These are phyloP conservation scores for Ceratonia siliqua DNA, from an alignment of 306 rosid species.

Conservation along the genomic window DNA sequence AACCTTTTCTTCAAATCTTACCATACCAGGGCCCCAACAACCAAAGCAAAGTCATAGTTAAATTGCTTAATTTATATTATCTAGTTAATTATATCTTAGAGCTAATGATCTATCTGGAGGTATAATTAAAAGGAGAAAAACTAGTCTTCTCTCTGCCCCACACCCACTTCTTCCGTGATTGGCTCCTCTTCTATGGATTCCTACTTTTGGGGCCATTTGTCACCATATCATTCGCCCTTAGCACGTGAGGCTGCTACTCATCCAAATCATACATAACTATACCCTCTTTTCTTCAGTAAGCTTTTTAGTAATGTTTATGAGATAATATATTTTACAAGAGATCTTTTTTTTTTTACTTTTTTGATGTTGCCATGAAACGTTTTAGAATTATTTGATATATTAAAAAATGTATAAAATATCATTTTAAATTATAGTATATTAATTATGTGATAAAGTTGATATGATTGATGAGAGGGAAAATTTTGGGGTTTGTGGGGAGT, in stretches of 20 bases:
- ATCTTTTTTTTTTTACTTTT: too few relatives aligned
- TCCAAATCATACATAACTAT: slow-evolving; percentile 22
- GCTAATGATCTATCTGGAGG: slow-evolving; percentile 35
- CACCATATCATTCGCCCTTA: slow-evolving; percentile 31
- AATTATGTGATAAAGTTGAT: too few relatives aligned
- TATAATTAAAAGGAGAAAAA: slow-evolving; percentile 34
- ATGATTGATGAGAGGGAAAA: slow-evolving; percentile 25
- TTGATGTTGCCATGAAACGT: too few relatives aligned
- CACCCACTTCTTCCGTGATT: slow-evolving; percentile 59
- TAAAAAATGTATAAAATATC: too few relatives aligned
- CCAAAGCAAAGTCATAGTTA: background rate
- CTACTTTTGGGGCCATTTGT: slow-evolving; percentile 32
- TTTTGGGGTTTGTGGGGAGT: slow-evolving; percentile 42
- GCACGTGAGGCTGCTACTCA: slow-evolving; percentile 48
- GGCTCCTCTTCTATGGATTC: slow-evolving; percentile 34
- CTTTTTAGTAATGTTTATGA: slow-evolving; percentile 17
- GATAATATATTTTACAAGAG: too few relatives aligned
- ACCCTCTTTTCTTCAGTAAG: background rate
- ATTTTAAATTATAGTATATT: too few relatives aligned
- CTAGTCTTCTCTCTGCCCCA: slow-evolving; percentile 36
- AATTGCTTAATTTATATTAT: slow-evolving; percentile 38
- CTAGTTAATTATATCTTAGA: slow-evolving; percentile 14
- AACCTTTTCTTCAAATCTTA: slow-evolving; percentile 62
- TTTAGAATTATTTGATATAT: too few relatives aligned
- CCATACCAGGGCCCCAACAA: slow-evolving; percentile 28